These are phyloP conservation scores for Aphanoascus verrucosus DNA, from an alignment of 2,329 filamentous ascomycete species.

Conservation along the genomic window DNA sequence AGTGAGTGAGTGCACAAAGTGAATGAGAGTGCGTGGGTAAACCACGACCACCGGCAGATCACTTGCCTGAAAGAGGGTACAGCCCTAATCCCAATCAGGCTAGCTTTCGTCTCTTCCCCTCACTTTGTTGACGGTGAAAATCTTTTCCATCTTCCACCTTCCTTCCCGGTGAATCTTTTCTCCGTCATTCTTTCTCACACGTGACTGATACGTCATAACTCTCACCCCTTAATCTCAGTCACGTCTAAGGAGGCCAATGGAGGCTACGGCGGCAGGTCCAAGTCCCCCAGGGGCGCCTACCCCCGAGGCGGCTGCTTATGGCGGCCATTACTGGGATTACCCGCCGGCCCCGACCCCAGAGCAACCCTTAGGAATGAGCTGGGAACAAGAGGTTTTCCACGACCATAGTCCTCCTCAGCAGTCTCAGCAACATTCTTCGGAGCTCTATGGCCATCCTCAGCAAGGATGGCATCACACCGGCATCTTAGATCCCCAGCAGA, in stretches of 20 bases:
- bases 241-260: not conserved
- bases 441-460: slow-evolving; percentile 19
- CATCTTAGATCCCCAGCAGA: slow-evolving; percentile 17
- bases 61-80: not conserved
- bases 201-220: slow-evolving; percentile 4
- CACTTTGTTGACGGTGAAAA: not conserved
- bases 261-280: slow-evolving; percentile 5
- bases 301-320: slow-evolving; percentile 15
- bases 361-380: slow-evolving; percentile 27
- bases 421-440: slow-evolving; percentile 8
- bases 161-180: slow-evolving; percentile 4
- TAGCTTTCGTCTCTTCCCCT: not conserved
- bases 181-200: not conserved
- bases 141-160: not conserved
- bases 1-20: too few species aligned
- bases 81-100: slow-evolving; percentile 5
- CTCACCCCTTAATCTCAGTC: slow-evolving; percentile 1
- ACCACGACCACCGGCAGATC: not conserved
- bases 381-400: slow-evolving; percentile 30
- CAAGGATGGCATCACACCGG: slow-evolving; percentile 24
- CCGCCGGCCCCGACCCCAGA: slow-evolving; percentile 17
- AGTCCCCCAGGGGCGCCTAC: not conserved
- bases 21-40: too few species aligned
- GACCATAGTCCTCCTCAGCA: slow-evolving; percentile 12
- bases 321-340: slow-evolving; percentile 33